phyloP scores from a whole-genome alignment of 2,329 filamentous ascomycete genomes.

The Aureobasidium uvarum region DNA sequence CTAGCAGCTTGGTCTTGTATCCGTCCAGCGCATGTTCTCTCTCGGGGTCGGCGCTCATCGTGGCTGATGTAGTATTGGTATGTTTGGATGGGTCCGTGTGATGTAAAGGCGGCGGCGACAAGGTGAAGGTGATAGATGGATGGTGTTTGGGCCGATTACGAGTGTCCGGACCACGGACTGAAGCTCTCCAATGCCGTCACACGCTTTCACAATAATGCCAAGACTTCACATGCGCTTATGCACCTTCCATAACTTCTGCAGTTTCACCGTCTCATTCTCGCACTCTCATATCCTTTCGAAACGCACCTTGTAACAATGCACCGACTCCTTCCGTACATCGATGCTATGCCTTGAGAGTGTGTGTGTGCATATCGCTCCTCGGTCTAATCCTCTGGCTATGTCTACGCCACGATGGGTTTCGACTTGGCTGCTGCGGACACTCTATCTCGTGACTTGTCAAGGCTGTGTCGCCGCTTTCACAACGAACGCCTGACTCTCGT shows the following conservation, averaged over 20 bases:
- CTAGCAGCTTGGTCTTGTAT: slow-evolving; percentile 62
- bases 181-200: slow-evolving; percentile 24
- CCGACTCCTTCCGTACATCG: neutral
- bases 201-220: neutral
- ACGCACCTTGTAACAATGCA: neutral
- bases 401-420: neutral
- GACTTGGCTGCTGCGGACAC: neutral
- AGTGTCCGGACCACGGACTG: neutral
- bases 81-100: slow-evolving; percentile 15
- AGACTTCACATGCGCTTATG: neutral
- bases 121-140: slow-evolving; percentile 3
- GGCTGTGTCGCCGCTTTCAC: neutral
- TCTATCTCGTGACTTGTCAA: neutral
- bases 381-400: neutral
- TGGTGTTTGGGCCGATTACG: slow-evolving; percentile 13
- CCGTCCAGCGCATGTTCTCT: slow-evolving; percentile 52
- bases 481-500: neutral
- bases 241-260: neutral
- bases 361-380: too few species aligned
- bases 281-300: neutral
- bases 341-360: neutral
- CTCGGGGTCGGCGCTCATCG: slow-evolving; percentile 47
- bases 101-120: slow-evolving; percentile 3
- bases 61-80: slow-evolving; percentile 11
- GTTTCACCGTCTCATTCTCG: neutral